phyloP scores from a whole-genome alignment of 2,329 filamentous ascomycete species.

The Plenodomus tracheiphilus region DNA sequence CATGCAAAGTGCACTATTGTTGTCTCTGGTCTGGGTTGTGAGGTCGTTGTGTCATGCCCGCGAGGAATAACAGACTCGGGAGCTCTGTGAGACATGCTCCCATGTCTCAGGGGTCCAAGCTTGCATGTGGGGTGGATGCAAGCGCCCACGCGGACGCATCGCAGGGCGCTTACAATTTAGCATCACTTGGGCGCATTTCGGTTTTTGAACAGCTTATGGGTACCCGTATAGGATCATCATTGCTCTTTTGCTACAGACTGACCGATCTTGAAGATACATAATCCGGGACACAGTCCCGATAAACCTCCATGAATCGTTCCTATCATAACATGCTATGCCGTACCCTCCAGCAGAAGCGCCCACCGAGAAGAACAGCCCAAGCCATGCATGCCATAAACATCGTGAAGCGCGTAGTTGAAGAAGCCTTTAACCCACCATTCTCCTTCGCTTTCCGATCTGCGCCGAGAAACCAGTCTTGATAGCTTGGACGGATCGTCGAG shows the following conservation, averaged over 20 bases:
- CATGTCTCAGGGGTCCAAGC: conserved; percentile 16
- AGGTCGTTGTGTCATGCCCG: not conserved
- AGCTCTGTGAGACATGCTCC: not conserved
- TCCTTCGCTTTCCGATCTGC: conserved; percentile 97
- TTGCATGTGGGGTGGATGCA: conserved; percentile 8
- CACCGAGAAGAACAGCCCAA: conserved; percentile 19
- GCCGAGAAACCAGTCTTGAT: conserved; percentile 99
- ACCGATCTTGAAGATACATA: not conserved
- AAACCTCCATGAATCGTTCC: conserved; percentile 7
- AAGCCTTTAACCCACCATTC: conserved; percentile 74
- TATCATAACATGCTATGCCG: conserved; percentile 3
- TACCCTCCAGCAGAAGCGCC: conserved; percentile 21
- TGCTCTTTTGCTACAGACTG: not conserved
- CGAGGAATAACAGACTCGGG: not conserved
- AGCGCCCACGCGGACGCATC: conserved; percentile 15
- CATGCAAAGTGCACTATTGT: conserved; percentile 1
- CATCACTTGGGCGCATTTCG: not conserved
- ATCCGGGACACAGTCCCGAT: conserved; percentile 1
- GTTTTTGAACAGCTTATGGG: not conserved
- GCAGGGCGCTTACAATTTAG: not conserved
- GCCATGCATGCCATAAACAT: conserved; percentile 26
- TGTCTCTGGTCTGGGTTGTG: not conserved
- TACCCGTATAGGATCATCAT: not conserved
- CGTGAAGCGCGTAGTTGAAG: conserved; percentile 22
- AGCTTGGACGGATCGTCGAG: conserved; percentile 82